Percentiles rank a stretch among this genome's conserved stretches.
Evolutionary conservation across 2,329 filamentous ascomycete species (phyloP).

Genomic region (Fonsecaea multimorphosa): DNA sequence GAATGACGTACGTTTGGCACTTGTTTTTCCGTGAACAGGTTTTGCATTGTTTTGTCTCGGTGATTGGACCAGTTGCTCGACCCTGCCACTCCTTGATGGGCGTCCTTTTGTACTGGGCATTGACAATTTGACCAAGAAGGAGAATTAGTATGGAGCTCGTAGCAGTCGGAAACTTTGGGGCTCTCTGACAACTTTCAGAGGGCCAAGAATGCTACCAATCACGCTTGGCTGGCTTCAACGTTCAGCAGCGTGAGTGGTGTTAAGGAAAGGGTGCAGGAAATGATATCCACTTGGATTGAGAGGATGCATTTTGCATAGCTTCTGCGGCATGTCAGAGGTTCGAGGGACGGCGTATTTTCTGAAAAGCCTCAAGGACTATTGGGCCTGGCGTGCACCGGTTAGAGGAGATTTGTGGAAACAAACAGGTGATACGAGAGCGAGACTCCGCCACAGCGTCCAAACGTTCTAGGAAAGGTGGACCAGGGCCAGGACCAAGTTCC

Average conservation of each 20-base stretch:
- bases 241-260: background rate
- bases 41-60: background rate
- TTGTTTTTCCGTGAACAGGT: conserved; percentile 1
- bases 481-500: conserved; percentile 14
- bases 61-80: background rate
- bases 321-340: conserved; percentile 1
- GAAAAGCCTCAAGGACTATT: conserved; percentile 12
- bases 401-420: conserved; percentile 2
- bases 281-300: background rate
- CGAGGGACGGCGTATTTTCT: background rate
- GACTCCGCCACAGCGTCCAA: conserved; percentile 19
- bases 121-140: background rate
- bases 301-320: conserved; percentile 2
- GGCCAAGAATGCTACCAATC: conserved; percentile 1
- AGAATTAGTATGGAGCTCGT: background rate
- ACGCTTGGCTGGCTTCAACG: background rate
- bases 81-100: background rate
- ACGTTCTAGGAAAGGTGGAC: background rate
- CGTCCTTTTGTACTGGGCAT: background rate
- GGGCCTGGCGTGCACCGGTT: conserved; percentile 11
- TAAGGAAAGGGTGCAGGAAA: background rate
- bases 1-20: background rate
- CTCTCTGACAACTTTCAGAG: background rate
- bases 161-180: background rate
- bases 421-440: conserved; percentile 7